Evolutionary conservation across 2,329 filamentous ascomycete genomes (phyloP).

Genomic region (Leptographium radiaticola): DNA sequence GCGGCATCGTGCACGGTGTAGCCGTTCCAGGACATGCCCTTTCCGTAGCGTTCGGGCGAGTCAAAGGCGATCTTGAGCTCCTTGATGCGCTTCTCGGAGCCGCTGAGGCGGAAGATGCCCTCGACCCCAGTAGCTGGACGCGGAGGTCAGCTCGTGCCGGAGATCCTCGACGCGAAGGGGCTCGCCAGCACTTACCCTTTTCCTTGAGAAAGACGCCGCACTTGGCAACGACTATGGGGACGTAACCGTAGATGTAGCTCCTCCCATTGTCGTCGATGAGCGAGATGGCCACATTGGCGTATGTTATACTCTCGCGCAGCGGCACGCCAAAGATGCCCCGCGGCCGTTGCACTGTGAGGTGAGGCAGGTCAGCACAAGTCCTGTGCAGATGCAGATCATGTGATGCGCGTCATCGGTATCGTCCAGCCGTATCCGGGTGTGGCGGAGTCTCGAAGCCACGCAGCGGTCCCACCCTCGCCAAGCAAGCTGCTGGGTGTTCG

Average conservation of each 20-base stretch:
- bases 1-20: slow-evolving; percentile 98
- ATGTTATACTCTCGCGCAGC: slow-evolving; percentile 85
- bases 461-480: too few species aligned
- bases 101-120: slow-evolving; percentile 90
- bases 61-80: slow-evolving; percentile 87
- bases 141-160: slow-evolving; percentile 10
- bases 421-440: too few species aligned
- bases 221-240: slow-evolving; percentile 96
- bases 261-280: slow-evolving; percentile 83
- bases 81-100: slow-evolving; percentile 96
- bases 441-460: too few species aligned
- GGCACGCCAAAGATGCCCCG: slow-evolving; percentile 91
- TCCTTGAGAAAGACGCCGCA: slow-evolving; percentile 96
- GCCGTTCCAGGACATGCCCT: slow-evolving; percentile 91
- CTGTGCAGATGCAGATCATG: too few species aligned
- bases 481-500: too few species aligned
- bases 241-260: slow-evolving; percentile 97
- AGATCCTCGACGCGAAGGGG: not conserved
- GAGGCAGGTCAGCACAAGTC: too few species aligned
- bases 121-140: slow-evolving; percentile 75
- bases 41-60: slow-evolving; percentile 89
- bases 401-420: too few species aligned
- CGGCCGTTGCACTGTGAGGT: slow-evolving; percentile 29
- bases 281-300: slow-evolving; percentile 96
- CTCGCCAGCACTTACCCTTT: slow-evolving; percentile 83